Evolutionary conservation across 768 basidiomycete species (phyloP).

Genomic region (Tricholoma saponaceum): DNA sequence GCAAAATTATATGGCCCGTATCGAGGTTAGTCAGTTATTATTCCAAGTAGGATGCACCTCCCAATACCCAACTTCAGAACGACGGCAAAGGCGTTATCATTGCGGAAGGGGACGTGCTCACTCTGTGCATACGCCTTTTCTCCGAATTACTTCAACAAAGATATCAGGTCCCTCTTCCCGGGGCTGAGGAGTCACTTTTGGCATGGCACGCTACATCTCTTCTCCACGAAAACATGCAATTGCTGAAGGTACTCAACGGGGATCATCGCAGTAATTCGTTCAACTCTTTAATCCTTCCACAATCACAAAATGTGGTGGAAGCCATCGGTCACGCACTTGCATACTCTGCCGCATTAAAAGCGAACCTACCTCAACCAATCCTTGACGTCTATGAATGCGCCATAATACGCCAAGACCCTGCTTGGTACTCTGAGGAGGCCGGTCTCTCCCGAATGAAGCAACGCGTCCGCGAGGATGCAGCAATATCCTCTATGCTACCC

Average conservation of each 20-base stretch:
- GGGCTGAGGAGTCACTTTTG: conserved; percentile 46
- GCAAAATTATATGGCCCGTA: conserved; percentile 54
- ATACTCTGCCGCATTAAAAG: conserved; percentile 47
- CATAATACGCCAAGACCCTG: conserved; percentile 48
- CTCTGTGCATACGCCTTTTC: conserved; percentile 52
- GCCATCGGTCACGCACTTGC: conserved; percentile 64
- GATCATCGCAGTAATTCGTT: conserved; percentile 49
- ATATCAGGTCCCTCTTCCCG: conserved; percentile 48
- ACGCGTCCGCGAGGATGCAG: conserved; percentile 42
- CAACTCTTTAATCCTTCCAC: conserved; percentile 52
- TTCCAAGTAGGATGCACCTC: conserved; percentile 2
- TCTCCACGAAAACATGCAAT: conserved; percentile 41
- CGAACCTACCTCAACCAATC: conserved; percentile 41
- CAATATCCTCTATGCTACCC: conserved; percentile 40
- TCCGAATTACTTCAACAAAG: conserved; percentile 55
- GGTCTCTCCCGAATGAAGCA: conserved; percentile 46
- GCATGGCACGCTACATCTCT: conserved; percentile 45
- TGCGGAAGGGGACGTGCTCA: conserved; percentile 51
- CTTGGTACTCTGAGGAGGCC: conserved; percentile 56
- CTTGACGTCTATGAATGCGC: conserved; percentile 54
- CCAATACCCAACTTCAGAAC: conserved; percentile 26
- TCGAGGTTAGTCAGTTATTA: conserved; percentile 36
- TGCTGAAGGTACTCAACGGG: conserved; percentile 32
- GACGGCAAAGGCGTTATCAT: conserved; percentile 57
- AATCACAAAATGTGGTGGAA: conserved; percentile 48